Evolutionary conservation across 176 grass and related monocot genomes (phyloP), one percentile per base, ranked within the genome.

Genomic region (Typha latifolia): DNA sequence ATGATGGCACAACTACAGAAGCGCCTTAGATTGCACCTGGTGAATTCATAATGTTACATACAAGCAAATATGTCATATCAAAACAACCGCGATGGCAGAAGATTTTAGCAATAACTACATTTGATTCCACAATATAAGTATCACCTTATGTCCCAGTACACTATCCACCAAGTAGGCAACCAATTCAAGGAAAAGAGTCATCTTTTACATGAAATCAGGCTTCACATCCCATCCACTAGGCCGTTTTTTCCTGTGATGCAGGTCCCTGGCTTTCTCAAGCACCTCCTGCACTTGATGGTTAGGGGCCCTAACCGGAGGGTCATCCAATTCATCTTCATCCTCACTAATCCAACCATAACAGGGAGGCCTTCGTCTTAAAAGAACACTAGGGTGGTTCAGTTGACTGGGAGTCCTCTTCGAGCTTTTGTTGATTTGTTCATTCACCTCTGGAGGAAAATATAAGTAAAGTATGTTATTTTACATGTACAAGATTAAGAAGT

Each of bases 281-380:
- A 19, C 20, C 20, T 11, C 52, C 15, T 15, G 15, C 2, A 20
- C n/a, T 10, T 20, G 4, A 57, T 18, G 52, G 0, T 19, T 57
- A 21, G 52, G 52, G 19, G 52, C n/a, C 14, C 20, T 21, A 59
- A 16, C 10, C 12, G 11, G 53, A 12, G 53, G 53, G 16, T 59
- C 53, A 22, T 59, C 53, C 9, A n/a, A 16, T 21, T 59, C 53
- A 22, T 22, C 16, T 19, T 59, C 53, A 0, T 21, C 20, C 53
- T 59, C 53, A 21, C n/a, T 59, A 21, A 59, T 59, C 53, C 53
- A 59, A 59, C 53, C 53, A 59, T 22, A 59, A 11, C 53, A 59
- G 20, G 18, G 53, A 9, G n/a, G n/a, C 53, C 53, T 59, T 19
- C 53, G 53, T 59, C 53, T 59, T 16, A 21, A 59, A 59, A 21